These are phyloP conservation scores for Fragilaria crotonensis DNA, from an alignment of 108 stramenopile genomes.

Conservation along the genomic window DNA sequence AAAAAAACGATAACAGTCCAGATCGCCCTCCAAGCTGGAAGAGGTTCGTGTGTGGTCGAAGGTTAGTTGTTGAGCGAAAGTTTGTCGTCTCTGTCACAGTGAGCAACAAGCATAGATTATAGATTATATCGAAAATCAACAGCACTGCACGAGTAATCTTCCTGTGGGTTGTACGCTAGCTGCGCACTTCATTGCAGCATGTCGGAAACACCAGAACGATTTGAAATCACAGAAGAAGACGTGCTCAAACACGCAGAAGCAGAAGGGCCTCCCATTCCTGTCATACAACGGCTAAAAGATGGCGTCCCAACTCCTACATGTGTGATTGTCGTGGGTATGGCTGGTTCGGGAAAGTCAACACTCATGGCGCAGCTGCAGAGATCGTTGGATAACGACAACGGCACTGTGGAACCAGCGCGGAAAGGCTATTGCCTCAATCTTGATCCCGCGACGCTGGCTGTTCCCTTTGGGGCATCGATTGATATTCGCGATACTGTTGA, in stretches of 20 bases:
- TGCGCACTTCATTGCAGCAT: too few relatives aligned
- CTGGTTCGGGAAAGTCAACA: constrained; percentile 88
- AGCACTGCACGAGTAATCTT: too few relatives aligned
- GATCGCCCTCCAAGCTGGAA: too few relatives aligned
- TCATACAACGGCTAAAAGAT: neutral
- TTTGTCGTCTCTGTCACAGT: too few relatives aligned
- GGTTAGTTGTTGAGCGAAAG: too few relatives aligned
- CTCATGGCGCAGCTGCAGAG: constrained; percentile 66
- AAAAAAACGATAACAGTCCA: too few relatives aligned
- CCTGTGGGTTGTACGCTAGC: too few relatives aligned
- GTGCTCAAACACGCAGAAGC: neutral
- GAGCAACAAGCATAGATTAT: too few relatives aligned
- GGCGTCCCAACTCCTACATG: constrained; percentile 44
- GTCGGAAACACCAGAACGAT: neutral
- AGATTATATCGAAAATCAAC: too few relatives aligned
- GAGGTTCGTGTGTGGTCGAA: too few relatives aligned
- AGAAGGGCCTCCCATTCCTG: constrained; percentile 1
- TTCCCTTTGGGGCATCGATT: constrained; percentile 92
- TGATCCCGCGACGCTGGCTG: constrained; percentile 91
- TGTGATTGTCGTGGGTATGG: constrained; percentile 89
- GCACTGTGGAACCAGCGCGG: neutral
- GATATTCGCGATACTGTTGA: constrained; percentile 99
- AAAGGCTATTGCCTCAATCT: constrained; percentile 91
- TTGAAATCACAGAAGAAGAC: constrained; percentile 8
- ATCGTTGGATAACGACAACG: constrained; percentile 13